Evolutionary conservation across 2,329 filamentous ascomycete genomes (phyloP), one percentile per base, ranked within the genome.

Genomic region (Graphium sp.): DNA sequence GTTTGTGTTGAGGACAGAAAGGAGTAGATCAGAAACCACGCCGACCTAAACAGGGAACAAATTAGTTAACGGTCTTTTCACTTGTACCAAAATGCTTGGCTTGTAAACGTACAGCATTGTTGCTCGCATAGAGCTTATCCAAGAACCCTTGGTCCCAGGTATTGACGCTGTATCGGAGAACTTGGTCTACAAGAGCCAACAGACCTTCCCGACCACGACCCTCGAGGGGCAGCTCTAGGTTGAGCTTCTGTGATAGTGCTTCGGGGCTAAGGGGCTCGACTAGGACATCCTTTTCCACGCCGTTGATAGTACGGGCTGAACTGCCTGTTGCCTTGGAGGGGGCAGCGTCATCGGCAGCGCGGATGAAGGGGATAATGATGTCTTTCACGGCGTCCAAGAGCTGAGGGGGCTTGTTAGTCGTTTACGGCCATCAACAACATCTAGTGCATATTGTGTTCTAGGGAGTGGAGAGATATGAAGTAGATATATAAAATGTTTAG

Each of bases 141-240:
- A 95, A 55, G 52, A 95, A 98, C 8, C 87, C 87, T 52, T 93
- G 85, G 44, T 92, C 80, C 81, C 85, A 95, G n/a, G 87, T 94
- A 54, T 98, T 98, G 45, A 95, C 87, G 44, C 79, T 89, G 51
- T 91, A 84, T 37, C 69, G 63, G 23, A 95, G 60, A 13, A 94
- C 62, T 34, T 73, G 66, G 38, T 72, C 58, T 25, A 92, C 64
- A 4, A 70, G 69, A 19, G 71, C 62, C 17, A 93, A 56, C 18
- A 94, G 56, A 0, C 85, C 87, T 24, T 79, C 67, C 40, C 78
- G 78, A 1, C 74, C 77, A 35, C 55, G 57, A 6, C 68, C 74
- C 22, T 60, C 48, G 3, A 52, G 41, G 0, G 77, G 73, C 5
- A 83, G 55, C 6, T 65, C 52, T 22, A 81, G 56, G 8, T 62